These are phyloP conservation scores for Haplosporangium sp. DNA, from an alignment of 371 early-diverging fungal genomes.

Conservation along the genomic window DNA sequence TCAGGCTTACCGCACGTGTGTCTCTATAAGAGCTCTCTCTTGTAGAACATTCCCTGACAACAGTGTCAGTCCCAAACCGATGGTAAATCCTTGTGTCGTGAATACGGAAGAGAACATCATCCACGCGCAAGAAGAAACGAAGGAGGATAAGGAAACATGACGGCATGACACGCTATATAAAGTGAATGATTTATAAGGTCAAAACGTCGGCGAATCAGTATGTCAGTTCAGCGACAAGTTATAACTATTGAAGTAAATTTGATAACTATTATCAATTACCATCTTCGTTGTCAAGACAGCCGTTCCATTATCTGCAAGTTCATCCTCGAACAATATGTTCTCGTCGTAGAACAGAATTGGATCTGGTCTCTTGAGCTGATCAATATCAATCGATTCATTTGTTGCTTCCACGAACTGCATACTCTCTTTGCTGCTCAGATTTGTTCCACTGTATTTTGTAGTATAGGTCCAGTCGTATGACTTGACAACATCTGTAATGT, in stretches of 20 bases:
- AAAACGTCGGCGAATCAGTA: neutral
- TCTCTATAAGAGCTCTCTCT: conserved; percentile 72
- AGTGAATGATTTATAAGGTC: neutral
- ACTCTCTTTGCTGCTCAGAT: neutral
- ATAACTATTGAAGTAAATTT: neutral
- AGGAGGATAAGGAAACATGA: conserved; percentile 89
- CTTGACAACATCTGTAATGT: conserved; percentile 84
- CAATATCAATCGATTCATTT: conserved; percentile 73
- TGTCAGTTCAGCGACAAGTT: too few relatives aligned
- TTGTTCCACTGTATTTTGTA: conserved; percentile 78
- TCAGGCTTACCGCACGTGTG: conserved; percentile 61
- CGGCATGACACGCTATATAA: conserved; percentile 88
- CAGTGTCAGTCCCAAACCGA: conserved; percentile 73
- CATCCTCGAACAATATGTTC: conserved; percentile 93
- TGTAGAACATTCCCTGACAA: conserved; percentile 82
- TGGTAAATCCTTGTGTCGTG: conserved; percentile 92
- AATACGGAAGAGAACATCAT: conserved; percentile 89
- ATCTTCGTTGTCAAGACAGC: conserved; percentile 83
- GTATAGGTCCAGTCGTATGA: conserved; percentile 97
- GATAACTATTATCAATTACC: conserved; percentile 61
- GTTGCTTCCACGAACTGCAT: conserved; percentile 50
- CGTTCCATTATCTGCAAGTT: conserved; percentile 95
- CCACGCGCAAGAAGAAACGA: conserved; percentile 93
- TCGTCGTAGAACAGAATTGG: conserved; percentile 94
- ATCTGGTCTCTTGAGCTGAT: conserved; percentile 79